phyloP scores from a whole-genome alignment of 495 filamentous ascomycete genomes.

The Podospora sp. region DNA sequence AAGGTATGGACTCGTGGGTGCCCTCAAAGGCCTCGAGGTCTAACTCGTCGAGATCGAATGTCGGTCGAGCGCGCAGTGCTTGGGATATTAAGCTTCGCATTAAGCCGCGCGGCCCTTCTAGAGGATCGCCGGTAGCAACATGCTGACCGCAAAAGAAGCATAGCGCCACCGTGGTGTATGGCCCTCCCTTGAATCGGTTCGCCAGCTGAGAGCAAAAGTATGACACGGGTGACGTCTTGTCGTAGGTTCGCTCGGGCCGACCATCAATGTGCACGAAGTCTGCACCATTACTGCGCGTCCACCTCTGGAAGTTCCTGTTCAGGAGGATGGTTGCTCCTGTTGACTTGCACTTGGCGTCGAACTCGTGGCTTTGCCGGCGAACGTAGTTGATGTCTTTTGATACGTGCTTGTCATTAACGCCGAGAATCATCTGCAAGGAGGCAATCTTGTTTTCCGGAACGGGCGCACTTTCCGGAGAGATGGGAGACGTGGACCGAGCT shows the following conservation, averaged over 20 bases:
- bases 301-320: constrained; percentile 14
- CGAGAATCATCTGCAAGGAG: neutral
- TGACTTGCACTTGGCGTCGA: constrained; percentile 24
- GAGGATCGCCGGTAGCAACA: constrained; percentile 10
- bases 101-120: constrained; percentile 17
- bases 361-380: constrained; percentile 17
- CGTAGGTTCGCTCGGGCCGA: constrained; percentile 16
- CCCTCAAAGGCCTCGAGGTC: constrained; percentile 10
- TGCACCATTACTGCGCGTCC: neutral
- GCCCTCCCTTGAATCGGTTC: neutral
- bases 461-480: neutral
- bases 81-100: constrained; percentile 21
- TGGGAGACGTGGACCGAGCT: neutral
- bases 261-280: constrained; percentile 21
- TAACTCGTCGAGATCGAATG: constrained; percentile 11
- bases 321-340: constrained; percentile 35
- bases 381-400: constrained; percentile 15
- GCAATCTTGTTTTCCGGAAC: constrained; percentile 6
- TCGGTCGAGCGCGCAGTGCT: constrained; percentile 9
- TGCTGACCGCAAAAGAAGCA: constrained; percentile 26
- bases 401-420: neutral
- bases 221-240: constrained; percentile 25
- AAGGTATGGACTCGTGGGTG: constrained; percentile 4
- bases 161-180: neutral
- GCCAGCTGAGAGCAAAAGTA: constrained; percentile 22